phyloP scores from a whole-genome alignment of 1,284 basidiomycete species.

The Ustilago bromivora region DNA sequence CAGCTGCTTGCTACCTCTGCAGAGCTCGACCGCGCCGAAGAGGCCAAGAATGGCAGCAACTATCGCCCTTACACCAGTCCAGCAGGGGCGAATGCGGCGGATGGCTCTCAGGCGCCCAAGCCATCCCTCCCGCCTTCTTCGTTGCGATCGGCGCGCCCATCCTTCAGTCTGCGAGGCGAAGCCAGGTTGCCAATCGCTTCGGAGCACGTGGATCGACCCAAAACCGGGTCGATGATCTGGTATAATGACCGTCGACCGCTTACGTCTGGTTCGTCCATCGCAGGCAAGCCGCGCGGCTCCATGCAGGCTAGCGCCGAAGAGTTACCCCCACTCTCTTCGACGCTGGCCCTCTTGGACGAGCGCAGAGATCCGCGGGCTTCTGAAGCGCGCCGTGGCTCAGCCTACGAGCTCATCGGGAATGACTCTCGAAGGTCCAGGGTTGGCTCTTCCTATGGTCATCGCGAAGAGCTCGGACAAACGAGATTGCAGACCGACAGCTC shows the following conservation, averaged over 20 bases:
- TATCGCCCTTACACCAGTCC: conserved; percentile 44
- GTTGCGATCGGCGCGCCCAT: conserved; percentile 30
- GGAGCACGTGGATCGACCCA: conserved; percentile 17
- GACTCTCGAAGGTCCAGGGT: conserved; percentile 20
- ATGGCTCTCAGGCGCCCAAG: conserved; percentile 20
- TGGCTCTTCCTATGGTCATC: conserved; percentile 29
- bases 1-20: conserved; percentile 44
- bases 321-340: conserved; percentile 34
- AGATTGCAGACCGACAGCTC: conserved; percentile 49
- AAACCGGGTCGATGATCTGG: conserved; percentile 12
- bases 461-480: conserved; percentile 19
- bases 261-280: conserved; percentile 39
- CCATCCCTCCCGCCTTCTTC: conserved; percentile 45
- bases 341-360: conserved; percentile 35
- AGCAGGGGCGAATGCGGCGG: conserved; percentile 33
- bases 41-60: conserved; percentile 22
- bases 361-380: conserved; percentile 29
- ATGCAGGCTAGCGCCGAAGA: conserved; percentile 20
- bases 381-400: conserved; percentile 28
- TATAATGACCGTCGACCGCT: conserved; percentile 38
- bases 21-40: conserved; percentile 36
- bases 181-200: conserved; percentile 24
- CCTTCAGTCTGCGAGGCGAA: conserved; percentile 32
- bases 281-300: conserved; percentile 22
- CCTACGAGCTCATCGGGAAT: conserved; percentile 19